Conservation (phyloP, 1,284 basidiomycete genomes). For the Cryptococcus deneoformans region DNA sequence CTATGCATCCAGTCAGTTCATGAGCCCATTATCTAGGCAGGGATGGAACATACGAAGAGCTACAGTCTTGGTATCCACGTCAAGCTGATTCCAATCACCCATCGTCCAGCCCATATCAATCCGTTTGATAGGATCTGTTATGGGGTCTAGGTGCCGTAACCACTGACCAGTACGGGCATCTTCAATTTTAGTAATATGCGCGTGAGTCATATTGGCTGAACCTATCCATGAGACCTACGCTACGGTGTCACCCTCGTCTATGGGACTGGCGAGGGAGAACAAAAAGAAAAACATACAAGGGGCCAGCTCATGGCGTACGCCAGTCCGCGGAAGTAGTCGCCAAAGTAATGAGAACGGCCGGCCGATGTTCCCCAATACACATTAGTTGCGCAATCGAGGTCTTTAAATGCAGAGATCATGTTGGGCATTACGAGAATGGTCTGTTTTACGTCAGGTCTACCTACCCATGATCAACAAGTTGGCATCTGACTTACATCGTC, state of each 20-base stretch:
- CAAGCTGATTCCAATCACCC: slow-evolving; percentile 52
- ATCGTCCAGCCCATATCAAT: slow-evolving; percentile 51
- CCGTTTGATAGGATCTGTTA: slow-evolving; percentile 43
- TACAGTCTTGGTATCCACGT: slow-evolving; percentile 40
- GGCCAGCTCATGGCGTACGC: slow-evolving; percentile 52
- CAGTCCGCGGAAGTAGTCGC: slow-evolving; percentile 49
- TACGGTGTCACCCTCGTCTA: not conserved
- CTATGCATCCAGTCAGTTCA: slow-evolving; percentile 14
- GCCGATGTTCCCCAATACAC: slow-evolving; percentile 51
- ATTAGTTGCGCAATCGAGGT: slow-evolving; percentile 48
- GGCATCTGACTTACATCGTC: slow-evolving; percentile 41
- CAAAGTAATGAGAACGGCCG: slow-evolving; percentile 44
- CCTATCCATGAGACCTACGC: slow-evolving; percentile 48
- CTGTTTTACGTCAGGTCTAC: slow-evolving; percentile 15
- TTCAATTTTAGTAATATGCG: slow-evolving; percentile 49
- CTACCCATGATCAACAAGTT: slow-evolving; percentile 30
- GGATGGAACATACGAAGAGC: slow-evolving; percentile 44
- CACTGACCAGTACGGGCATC: slow-evolving; percentile 51
- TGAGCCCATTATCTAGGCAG: not conserved
- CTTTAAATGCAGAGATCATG: slow-evolving; percentile 42
- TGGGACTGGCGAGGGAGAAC: not conserved
- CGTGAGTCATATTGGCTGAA: slow-evolving; percentile 41
- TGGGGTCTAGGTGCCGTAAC: slow-evolving; percentile 44
- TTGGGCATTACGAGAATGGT: slow-evolving; percentile 51
- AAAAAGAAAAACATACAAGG: slow-evolving; percentile 29